Base-by-base conservation (phyloP, 495 filamentous ascomycete species). In the Neurospora sp. region DNA sequence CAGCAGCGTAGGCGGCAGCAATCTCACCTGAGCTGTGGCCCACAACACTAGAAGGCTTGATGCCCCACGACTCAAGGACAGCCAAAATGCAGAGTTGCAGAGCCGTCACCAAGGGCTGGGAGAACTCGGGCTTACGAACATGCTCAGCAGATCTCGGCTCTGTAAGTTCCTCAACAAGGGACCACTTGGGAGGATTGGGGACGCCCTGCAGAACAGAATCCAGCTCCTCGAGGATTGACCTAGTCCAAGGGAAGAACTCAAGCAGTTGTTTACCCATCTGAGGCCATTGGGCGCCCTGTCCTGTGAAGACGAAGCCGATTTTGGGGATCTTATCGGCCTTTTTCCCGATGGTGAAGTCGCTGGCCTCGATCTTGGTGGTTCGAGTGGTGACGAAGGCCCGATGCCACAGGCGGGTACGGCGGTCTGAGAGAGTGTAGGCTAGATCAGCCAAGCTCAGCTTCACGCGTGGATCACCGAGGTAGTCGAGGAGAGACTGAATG, bases 21-120 rank as follows among this genome's bases (percentile, higher is more conserved):
- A 82, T 78, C 61, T 82, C 80, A 2, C 81, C 79, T 11, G 74
- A 77, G 9, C 78, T 79, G 46, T 82, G 82, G 35, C 81, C 80
- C 18, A 79, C 76, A 18, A 78, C 79, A 10, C 22, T 72, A 7
- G 42, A 40, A 14, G 76, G 69, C 39, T 59, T 76, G 14, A 82
- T 68, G 4, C 75, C 74, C 73, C 75, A 77, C 8, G 59, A 31
- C 1, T 14, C 22, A 1, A 82, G 70, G 1, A 75, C 59, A 35
- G 76, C 72, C 0, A 80, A 68, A 0, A 82, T 31, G 18, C 70
- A 75, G 0, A 81, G 44, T 42, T 81, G 80, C 3, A 81, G 38
- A 1, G 73, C 79, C 2, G 77, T 73, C n/a, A 66, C 71, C 38
- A 77, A 12, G 16, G 74, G 76, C 53, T 77, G 76, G 1, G 69